phyloP scores from a whole-genome alignment of 805 yeast genomes.

The Sugiyamaella americana region DNA sequence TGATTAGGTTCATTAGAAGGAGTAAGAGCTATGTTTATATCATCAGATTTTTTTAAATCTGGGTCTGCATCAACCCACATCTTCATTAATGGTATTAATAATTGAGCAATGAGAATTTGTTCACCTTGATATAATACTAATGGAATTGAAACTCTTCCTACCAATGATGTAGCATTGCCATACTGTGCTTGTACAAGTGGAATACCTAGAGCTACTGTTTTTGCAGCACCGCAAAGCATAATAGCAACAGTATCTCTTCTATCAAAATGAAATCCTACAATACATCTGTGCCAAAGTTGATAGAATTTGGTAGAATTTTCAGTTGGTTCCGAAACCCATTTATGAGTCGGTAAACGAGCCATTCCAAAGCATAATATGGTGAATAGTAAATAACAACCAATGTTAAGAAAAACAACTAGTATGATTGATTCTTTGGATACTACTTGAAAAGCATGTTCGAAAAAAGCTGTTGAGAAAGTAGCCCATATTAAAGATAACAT shows the following conservation, averaged over 20 bases:
- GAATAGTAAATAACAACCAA: conserved; percentile 73
- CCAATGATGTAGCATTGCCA: conserved; percentile 47
- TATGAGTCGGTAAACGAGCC: conserved; percentile 54
- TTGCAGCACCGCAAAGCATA: conserved; percentile 87
- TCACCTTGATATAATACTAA: conserved; percentile 81
- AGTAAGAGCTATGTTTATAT: no score
- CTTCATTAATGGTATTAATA: conserved; percentile 59
- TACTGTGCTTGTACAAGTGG: conserved; percentile 76
- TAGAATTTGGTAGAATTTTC: conserved; percentile 43
- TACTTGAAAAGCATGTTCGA: conserved; percentile 68
- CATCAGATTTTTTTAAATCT: neutral
- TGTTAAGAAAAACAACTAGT: conserved; percentile 74
- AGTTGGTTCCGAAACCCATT: conserved; percentile 37
- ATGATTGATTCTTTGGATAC: conserved; percentile 65
- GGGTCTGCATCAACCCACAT: conserved; percentile 49
- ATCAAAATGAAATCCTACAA: conserved; percentile 64
- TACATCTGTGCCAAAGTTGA: conserved; percentile 35
- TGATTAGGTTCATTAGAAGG: no score
- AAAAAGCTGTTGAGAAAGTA: conserved; percentile 82
- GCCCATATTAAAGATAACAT: conserved; percentile 69
- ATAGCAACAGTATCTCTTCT: conserved; percentile 69
- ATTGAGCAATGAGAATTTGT: conserved; percentile 77
- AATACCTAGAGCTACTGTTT: conserved; percentile 88
- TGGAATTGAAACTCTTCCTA: conserved; percentile 69
- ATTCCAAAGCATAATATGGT: conserved; percentile 53